A percentile compares a stretch with the other conserved stretches of the same genome.
Evolutionary conservation across 306 rosid species (phyloP).

Genomic region (Lagenaria siceraria): DNA sequence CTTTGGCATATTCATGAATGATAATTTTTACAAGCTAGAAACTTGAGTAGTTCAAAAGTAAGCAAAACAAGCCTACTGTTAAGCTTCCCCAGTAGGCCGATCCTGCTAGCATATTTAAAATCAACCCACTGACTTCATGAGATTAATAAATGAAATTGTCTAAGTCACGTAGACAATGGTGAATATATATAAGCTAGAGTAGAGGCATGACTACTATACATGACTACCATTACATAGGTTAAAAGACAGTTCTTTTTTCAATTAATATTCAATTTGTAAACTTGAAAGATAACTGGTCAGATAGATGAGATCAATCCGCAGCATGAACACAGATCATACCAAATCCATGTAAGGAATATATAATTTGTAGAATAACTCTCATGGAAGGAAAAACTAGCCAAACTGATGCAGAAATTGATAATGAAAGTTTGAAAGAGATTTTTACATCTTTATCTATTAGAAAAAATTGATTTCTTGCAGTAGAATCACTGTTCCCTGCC

Average conservation of each 20-base stretch:
- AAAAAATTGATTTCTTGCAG: constrained; percentile 58
- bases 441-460: constrained; percentile 83
- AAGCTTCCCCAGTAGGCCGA: neutral
- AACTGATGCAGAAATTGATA: neutral
- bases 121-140: neutral
- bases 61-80: neutral
- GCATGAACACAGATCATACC: neutral
- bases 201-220: neutral
- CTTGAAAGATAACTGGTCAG: neutral
- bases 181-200: neutral
- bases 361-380: neutral
- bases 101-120: neutral
- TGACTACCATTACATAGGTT: neutral
- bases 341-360: neutral
- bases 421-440: constrained; percentile 7
- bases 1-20: neutral
- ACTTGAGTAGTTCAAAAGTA: neutral
- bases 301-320: neutral
- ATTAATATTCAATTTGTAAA: neutral
- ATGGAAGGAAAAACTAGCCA: neutral
- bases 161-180: neutral
- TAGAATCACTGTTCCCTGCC: constrained; percentile 44
- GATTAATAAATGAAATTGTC: neutral
- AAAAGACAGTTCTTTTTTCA: neutral
- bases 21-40: neutral